Base-by-base conservation (phyloP, 345 rosid species). In the Linum trigynum region DNA sequence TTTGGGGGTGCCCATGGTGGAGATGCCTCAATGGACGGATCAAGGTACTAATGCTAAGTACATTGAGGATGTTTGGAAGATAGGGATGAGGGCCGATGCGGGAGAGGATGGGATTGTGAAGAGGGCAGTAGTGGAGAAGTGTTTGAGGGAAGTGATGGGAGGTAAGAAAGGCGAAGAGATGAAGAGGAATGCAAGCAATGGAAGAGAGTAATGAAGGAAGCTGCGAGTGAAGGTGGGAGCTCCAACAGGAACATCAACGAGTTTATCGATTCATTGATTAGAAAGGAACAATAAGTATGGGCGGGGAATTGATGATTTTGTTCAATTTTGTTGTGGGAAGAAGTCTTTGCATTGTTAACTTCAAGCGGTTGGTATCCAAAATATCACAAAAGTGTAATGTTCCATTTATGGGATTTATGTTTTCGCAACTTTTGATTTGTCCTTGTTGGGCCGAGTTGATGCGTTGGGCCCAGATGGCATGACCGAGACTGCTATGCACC, bases 21-120 rank as follows among this genome's bases (percentile, higher is more conserved):
- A 35, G n/a, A 61, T 61, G 48, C 64, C 64, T 8, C 64, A 61
- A 39, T 61, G 64, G 64, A 61, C 64, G 7, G 64, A 61, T 32
- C 64, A 61, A n/a, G 5, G 5, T 8, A 61, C 64, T 0, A 61
- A 61, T 61, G 64, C 64, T 3, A 61, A 61, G 64, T 61, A 38
- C 50, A 40, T 61, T 3, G 2, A 39, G 42, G 64, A 39, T 11
- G 64, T 59, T 1, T 38, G 64, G 64, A 61, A 39, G 45, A 61
- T 11, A 17, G 45, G 64, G n/a, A 38, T 16, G 16, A 11, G 64
- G 16, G 40, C 16, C 15, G 12, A 3, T 3, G 41, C 5, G 12
- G 61, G 35, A 3, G 61, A 38, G 14, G 45, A 61, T 2, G 64
- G 64, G 64, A 61, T 38, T 12, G 45, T 39, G 16, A 11, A 40